Conservation (phyloP, 2,329 filamentous ascomycete species). For the Blastomyces percursus region DNA sequence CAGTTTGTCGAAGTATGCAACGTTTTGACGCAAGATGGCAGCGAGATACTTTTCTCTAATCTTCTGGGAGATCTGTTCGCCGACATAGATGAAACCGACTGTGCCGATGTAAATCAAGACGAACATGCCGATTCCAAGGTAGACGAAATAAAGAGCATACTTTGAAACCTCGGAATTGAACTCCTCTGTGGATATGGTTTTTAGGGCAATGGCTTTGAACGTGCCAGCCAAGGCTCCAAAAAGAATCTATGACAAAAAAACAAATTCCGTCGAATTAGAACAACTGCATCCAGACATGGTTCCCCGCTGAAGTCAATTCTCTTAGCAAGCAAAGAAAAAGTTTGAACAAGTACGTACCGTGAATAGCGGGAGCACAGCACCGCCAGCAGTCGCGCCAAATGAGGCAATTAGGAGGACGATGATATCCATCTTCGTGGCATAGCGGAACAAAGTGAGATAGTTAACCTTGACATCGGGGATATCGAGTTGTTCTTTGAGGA, state of each 20-base stretch:
- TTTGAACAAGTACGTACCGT: slow-evolving; percentile 41
- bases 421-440: slow-evolving; percentile 55
- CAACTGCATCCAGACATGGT: background rate
- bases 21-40: slow-evolving; percentile 77
- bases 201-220: slow-evolving; percentile 55
- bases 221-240: slow-evolving; percentile 65
- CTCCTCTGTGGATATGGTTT: slow-evolving; percentile 36
- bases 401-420: slow-evolving; percentile 51
- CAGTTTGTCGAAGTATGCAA: slow-evolving; percentile 85
- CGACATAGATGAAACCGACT: slow-evolving; percentile 79
- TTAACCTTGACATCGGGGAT: slow-evolving; percentile 54
- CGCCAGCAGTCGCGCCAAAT: slow-evolving; percentile 58
- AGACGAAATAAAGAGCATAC: slow-evolving; percentile 72
- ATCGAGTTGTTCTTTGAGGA: slow-evolving; percentile 58
- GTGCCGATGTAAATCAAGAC: slow-evolving; percentile 67
- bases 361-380: slow-evolving; percentile 68
- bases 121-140: slow-evolving; percentile 73
- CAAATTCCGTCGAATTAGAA: background rate
- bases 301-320: too few species aligned
- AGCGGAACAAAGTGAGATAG: slow-evolving; percentile 57
- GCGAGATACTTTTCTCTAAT: slow-evolving; percentile 74
- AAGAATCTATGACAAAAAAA: slow-evolving; percentile 37
- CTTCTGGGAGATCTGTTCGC: slow-evolving; percentile 67
- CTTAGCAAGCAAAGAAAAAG: background rate
- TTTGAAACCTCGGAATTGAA: slow-evolving; percentile 52